Base-by-base conservation (phyloP, 768 basidiomycete species). In the Russula olivacea region DNA sequence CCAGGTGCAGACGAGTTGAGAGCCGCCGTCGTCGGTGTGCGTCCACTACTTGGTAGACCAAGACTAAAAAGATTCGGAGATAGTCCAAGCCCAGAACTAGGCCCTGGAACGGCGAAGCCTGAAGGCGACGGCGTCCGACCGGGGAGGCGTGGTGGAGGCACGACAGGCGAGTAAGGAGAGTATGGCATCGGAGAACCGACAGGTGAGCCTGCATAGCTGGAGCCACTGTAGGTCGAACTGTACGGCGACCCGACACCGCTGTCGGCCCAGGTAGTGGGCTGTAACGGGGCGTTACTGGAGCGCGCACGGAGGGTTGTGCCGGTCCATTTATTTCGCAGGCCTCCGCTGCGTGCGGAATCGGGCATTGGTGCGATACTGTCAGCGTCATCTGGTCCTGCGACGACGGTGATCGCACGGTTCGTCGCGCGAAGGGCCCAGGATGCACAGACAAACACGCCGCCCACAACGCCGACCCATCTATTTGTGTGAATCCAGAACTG, bases 401-500 rank as follows among this genome's bases (percentile, higher is more conserved):
- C 69, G 55, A 77, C 74, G 25, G 83, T 81, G 52, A 88, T 78
- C 61, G 88, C 86, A 72, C 90, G 61, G 23, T 58, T 51, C 6
- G 65, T 59, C 28, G 66, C 59, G 19, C 67, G 67, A 28, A 68
- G 52, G 90, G 55, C 87, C 85, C 73, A 87, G 81, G 75, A 66
- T 10, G 67, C 67, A 41, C 91, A 93, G 9, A 91, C 89, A 73
- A 93, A 92, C 48, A 93, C 83, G 4, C 93, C 93, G 14, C 96
- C 96, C 32, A 99, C 80, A 53, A 98, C 96, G n/a, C 96, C 96
- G 8, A 90, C 87, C 67, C 84, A 86, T 55, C 88, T 83, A 58
- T 14, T 55, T 56, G 6, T 3, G 1, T 28, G 25, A 55, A 57
- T 50, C 9, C 5, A 28, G 56, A 15, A 49, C 25, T 11, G 12